phyloP scores from a whole-genome alignment of 345 rosid genomes.

The Acer negundo region DNA sequence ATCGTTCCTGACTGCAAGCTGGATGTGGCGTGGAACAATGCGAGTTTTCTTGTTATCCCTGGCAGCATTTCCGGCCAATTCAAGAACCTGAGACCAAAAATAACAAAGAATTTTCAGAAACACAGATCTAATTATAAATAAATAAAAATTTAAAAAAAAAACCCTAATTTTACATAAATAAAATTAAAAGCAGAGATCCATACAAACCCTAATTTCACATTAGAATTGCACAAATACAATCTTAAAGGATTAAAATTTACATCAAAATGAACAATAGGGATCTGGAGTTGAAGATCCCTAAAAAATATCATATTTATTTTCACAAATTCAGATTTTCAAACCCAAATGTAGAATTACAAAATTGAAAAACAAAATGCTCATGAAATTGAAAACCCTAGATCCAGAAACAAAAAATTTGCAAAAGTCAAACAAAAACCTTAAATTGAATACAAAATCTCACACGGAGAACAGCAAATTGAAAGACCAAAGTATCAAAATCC shows the following conservation, averaged over 20 bases:
- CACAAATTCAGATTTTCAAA: not conserved
- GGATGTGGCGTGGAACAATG: conserved; percentile 91
- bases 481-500: not conserved
- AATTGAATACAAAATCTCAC: not conserved
- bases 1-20: conserved; percentile 83
- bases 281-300: not conserved
- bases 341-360: not conserved
- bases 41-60: conserved; percentile 92
- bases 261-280: not conserved
- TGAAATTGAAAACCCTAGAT: conserved; percentile 31
- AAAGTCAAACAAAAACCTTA: not conserved
- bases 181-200: not conserved
- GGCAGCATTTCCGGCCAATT: conserved; percentile 89
- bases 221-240: not conserved
- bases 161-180: not conserved
- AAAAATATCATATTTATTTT: not conserved
- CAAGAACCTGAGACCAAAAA: conserved; percentile 59
- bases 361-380: not conserved
- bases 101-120: no score
- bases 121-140: not conserved
- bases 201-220: not conserved
- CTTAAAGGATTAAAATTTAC: no score
- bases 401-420: not conserved
- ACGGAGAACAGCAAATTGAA: not conserved
- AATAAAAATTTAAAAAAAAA: no score